These are phyloP conservation scores for Pleurotus tuoliensis DNA, from an alignment of 768 basidiomycete genomes.

Conservation along the genomic window DNA sequence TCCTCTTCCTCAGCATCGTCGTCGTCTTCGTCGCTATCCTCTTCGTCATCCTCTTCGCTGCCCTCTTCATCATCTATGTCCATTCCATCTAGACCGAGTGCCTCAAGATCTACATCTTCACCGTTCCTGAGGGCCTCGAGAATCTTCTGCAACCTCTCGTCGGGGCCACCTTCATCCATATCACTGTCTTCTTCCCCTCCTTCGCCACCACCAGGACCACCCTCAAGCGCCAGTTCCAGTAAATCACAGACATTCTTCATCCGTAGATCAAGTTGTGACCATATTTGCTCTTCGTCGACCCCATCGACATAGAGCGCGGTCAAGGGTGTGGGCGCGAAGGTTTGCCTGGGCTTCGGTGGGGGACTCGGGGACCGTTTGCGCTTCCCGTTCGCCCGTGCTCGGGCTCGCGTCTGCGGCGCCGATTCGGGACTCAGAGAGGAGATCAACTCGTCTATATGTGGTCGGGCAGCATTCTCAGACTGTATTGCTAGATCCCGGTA, in stretches of 20 bases:
- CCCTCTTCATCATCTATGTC: conserved; percentile 26
- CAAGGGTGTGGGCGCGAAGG: conserved; percentile 65
- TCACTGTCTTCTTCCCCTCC: conserved; percentile 28
- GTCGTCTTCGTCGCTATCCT: conserved; percentile 20
- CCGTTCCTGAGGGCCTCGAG: conserved; percentile 22
- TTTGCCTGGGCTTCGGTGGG: conserved; percentile 23
- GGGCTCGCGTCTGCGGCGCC: conserved; percentile 75
- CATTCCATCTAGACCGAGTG: conserved; percentile 22
- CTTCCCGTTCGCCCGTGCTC: conserved; percentile 37
- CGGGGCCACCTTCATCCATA: conserved; percentile 23
- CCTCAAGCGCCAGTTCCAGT: conserved; percentile 62
- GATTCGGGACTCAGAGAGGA: conserved; percentile 61
- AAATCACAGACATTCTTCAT: conserved; percentile 65
- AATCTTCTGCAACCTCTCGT: conserved; percentile 12
- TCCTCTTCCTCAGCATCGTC: conserved; percentile 18
- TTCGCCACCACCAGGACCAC: conserved; percentile 30
- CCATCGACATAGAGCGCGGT: conserved; percentile 69
- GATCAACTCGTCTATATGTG: conserved; percentile 63
- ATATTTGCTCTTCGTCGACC: conserved; percentile 85
- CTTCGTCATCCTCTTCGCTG: conserved; percentile 25
- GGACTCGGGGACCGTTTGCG: conserved; percentile 37
- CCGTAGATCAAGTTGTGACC: conserved; percentile 90
- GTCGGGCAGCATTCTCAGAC: conserved; percentile 62
- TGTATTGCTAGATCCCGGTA: conserved; percentile 51
- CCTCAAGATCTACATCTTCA: conserved; percentile 29